Base-by-base conservation (phyloP, 108 stramenopile species). In the Heterococcus sp. region DNA sequence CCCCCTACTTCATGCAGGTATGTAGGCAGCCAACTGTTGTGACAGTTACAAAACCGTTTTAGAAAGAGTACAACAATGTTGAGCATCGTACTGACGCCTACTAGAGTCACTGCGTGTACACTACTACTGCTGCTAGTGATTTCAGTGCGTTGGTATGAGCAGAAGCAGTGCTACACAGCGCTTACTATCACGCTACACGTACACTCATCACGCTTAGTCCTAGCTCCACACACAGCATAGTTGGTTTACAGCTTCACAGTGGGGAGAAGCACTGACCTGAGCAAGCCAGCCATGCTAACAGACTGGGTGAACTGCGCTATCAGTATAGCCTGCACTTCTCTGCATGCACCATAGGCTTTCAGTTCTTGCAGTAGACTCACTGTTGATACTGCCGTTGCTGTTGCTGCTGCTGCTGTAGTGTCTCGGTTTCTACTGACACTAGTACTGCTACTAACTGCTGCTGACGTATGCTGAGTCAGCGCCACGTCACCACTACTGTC, bases 251-350 rank as follows among this genome's bases (percentile, higher is more conserved):
- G n/a, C n/a, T n/a, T n/a, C n/a, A n/a, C n/a, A n/a, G n/a, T n/a
- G n/a, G n/a, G n/a, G n/a, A n/a, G n/a, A n/a, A n/a, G n/a, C n/a
- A n/a, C n/a, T n/a, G 69, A 77, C 3, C 35, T 75, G n/a, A 84
- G 74, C 28, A 84, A 65, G 29, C 83, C 83, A 26, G 74, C 74
- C 78, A 84, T 84, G 28, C 83, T 79, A 74, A 76, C 75, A 29
- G 83, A 81, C 28, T 84, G 83, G 31, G 73, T 75, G 30, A 76
- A 84, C 71, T 84, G 83, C 14, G 78, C 83, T n/a, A 67, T 63
- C 65, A 84, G n/a, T 29, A 84, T 84, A 5, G 78, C 83, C 78
- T 71, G 73, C n/a, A 84, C 83, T 66, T 79, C 31, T 1, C 29
- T 32, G 36, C 38, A 33, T 0, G 26, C 26, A 21, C 32, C n/a